Conservation (phyloP, 2,329 filamentous ascomycete genomes). For the Penicillium carneum region DNA sequence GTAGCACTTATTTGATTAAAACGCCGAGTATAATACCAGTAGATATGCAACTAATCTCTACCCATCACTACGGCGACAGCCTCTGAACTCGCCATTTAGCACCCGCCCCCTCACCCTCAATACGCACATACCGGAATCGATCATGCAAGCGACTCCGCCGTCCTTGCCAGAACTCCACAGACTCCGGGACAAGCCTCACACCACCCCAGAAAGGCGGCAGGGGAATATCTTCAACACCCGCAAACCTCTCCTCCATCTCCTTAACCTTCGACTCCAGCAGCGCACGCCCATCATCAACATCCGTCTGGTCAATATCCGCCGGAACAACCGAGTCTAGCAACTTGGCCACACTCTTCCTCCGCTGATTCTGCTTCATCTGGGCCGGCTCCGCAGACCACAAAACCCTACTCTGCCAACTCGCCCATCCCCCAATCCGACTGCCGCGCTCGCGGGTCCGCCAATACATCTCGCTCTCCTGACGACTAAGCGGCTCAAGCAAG, state of each 20-base stretch:
- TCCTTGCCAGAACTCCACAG: slow-evolving; percentile 96
- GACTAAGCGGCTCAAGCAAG: slow-evolving; percentile 67
- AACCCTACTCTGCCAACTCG: slow-evolving; percentile 84
- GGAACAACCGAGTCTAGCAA: slow-evolving; percentile 35
- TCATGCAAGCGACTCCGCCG: slow-evolving; percentile 89
- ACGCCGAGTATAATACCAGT: not conserved
- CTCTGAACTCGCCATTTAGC: slow-evolving; percentile 51
- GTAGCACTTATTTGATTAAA: not conserved
- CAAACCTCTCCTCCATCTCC: slow-evolving; percentile 78
- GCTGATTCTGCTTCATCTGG: slow-evolving; percentile 33
- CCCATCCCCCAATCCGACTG: slow-evolving; percentile 88
- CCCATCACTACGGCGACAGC: slow-evolving; percentile 46
- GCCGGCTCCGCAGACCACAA: slow-evolving; percentile 57
- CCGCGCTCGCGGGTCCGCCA: slow-evolving; percentile 75
- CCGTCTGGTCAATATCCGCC: slow-evolving; percentile 42
- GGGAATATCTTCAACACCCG: slow-evolving; percentile 78
- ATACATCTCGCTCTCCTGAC: slow-evolving; percentile 74
- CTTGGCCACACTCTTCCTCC: slow-evolving; percentile 37
- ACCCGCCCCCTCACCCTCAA: slow-evolving; percentile 65
- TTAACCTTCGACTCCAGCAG: slow-evolving; percentile 78
- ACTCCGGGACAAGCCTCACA: slow-evolving; percentile 80
- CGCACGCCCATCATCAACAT: slow-evolving; percentile 70
- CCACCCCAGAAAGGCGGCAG: slow-evolving; percentile 96
- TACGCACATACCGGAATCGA: slow-evolving; percentile 82
- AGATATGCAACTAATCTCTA: not conserved